phyloP scores from a whole-genome alignment of 257 asterid genomes.

The Linderniella brevidens region DNA sequence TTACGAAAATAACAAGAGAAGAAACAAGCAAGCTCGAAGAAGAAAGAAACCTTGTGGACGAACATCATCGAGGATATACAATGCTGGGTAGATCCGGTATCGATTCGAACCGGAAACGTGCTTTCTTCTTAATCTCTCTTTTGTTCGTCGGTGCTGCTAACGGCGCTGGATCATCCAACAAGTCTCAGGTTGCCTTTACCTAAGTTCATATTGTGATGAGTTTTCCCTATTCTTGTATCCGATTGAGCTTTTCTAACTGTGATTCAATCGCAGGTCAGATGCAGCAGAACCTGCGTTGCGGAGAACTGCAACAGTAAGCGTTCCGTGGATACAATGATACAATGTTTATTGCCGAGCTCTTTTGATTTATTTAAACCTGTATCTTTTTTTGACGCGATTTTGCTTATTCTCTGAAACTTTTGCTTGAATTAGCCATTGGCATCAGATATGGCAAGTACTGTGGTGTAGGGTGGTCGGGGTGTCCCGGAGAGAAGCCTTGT shows the following conservation, averaged over 20 bases:
- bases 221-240: too few species aligned
- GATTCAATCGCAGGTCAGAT: constrained; percentile 23
- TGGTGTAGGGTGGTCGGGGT: constrained; percentile 90
- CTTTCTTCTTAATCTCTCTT: too few species aligned
- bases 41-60: neutral
- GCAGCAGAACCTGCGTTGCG: constrained; percentile 61
- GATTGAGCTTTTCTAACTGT: constrained; percentile 6
- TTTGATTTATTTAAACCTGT: too few species aligned
- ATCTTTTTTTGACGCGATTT: too few species aligned
- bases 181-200: neutral
- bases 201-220: neutral
- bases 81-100: too few species aligned
- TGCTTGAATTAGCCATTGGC: constrained; percentile 31
- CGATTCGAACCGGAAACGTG: neutral
- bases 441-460: constrained; percentile 88
- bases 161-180: too few species aligned
- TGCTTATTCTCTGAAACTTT: neutral
- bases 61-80: too few species aligned
- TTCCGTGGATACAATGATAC: neutral
- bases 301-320: constrained; percentile 52
- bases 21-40: neutral
- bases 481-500: constrained; percentile 90
- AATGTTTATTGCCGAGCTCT: neutral
- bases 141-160: neutral
- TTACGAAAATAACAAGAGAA: neutral